A percentile compares a stretch with the other conserved stretches of the same genome.
Conservation (phyloP, 192 early-diverging fungal species). For the Backusella liffmaniae region DNA sequence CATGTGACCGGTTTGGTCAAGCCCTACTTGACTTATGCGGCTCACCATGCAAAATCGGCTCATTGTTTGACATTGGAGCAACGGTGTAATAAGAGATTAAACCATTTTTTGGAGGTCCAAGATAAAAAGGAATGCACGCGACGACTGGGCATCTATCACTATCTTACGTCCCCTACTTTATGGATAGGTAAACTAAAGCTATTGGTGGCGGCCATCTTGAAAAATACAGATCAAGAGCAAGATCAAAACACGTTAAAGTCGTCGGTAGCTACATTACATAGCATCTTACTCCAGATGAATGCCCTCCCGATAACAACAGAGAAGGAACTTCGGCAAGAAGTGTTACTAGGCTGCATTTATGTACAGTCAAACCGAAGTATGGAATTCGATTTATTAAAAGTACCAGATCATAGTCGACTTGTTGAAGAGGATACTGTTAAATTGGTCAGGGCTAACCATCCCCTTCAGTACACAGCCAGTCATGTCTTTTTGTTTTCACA, state of each 20-base stretch:
- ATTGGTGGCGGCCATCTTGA: conserved; percentile 17
- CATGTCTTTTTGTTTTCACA: conserved; percentile 27
- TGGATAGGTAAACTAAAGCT: conserved; percentile 21
- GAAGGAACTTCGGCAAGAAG: not conserved
- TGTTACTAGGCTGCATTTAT: not conserved
- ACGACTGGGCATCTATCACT: conserved; percentile 18
- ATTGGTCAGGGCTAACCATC: not conserved
- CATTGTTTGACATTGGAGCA: conserved; percentile 16
- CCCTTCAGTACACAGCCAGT: not conserved
- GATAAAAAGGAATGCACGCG: not conserved
- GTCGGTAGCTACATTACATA: conserved; percentile 1
- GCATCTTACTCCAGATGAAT: conserved; percentile 15
- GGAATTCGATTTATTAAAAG: not conserved
- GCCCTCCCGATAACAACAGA: not conserved
- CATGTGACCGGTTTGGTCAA: conserved; percentile 11
- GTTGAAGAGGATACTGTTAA: conserved; percentile 11
- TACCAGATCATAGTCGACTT: conserved; percentile 4
- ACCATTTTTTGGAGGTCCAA: not conserved
- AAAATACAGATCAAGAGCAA: not conserved
- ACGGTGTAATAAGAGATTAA: conserved; percentile 1
- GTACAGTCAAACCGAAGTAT: not conserved
- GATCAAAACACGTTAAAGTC: not conserved
- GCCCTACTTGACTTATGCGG: conserved; percentile 12
- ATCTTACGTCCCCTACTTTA: conserved; percentile 13
- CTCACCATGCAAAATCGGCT: conserved; percentile 1